phyloP scores from a whole-genome alignment of 768 basidiomycete genomes.

The Boletus rubroflammeus region DNA sequence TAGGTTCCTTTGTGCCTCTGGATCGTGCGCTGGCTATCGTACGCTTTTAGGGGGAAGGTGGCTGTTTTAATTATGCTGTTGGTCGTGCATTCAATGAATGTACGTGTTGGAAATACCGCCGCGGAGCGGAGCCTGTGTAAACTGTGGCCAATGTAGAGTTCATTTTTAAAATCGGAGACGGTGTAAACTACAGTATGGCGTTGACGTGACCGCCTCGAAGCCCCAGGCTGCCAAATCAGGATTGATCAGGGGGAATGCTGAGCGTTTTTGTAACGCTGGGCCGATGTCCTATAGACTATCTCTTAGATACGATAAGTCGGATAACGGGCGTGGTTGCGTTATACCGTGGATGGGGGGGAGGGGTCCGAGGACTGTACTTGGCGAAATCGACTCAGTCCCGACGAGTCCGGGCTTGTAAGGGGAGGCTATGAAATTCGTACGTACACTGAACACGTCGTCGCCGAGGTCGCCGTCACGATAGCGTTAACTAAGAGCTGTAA shows the following conservation, averaged over 20 bases:
- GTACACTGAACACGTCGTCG: not conserved
- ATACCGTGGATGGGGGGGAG: not conserved
- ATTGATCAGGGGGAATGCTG: not conserved
- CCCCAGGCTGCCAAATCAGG: not conserved
- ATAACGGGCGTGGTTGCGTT: not conserved
- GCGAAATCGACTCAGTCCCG: not conserved
- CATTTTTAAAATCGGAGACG: not conserved
- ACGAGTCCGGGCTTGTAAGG: not conserved
- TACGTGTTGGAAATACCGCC: not conserved
- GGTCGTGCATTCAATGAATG: not conserved
- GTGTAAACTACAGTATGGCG: not conserved
- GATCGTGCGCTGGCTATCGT: slow-evolving; percentile 13
- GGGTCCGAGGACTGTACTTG: not conserved
- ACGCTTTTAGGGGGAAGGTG: not conserved
- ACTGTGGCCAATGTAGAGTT: not conserved
- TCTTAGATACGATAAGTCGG: too few relatives aligned
- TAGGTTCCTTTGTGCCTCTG: not conserved
- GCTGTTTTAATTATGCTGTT: slow-evolving; percentile 5
- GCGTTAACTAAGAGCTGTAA: too few relatives aligned
- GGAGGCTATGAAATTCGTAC: not conserved
- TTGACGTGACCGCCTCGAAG: not conserved
- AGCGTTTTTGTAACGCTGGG: not conserved
- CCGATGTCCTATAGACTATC: not conserved
- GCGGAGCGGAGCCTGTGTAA: not conserved
- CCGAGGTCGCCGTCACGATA: too few relatives aligned